Conservation (phyloP, 257 asterid genomes). For the Nicotiana sylvestris region DNA sequence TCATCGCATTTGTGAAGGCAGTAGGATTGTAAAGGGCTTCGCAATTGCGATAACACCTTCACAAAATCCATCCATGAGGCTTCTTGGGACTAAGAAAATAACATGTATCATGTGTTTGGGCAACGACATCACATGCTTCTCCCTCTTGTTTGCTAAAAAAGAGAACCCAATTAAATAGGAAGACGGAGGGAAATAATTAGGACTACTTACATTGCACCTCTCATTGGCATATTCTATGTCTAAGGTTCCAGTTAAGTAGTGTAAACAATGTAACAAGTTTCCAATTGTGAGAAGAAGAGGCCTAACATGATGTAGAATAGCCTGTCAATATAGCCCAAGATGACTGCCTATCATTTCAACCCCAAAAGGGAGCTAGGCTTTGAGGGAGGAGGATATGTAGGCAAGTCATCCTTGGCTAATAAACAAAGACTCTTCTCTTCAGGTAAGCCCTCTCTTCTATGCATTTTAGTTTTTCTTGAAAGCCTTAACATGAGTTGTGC, state of each 20-base stretch:
- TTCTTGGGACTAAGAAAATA: background rate
- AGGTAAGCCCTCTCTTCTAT: background rate
- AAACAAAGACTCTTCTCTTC: slow-evolving; percentile 10
- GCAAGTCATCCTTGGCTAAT: slow-evolving; percentile 16
- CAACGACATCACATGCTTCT: background rate
- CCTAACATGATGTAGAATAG: slow-evolving; percentile 4
- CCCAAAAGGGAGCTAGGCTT: background rate
- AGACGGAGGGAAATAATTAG: too few species aligned
- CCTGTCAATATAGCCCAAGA: slow-evolving; percentile 2
- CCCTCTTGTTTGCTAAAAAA: background rate
- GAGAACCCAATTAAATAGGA: too few species aligned
- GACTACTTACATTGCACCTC: background rate
- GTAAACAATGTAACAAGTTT: too few species aligned
- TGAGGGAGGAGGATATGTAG: background rate
- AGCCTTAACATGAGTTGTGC: background rate
- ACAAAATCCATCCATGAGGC: background rate
- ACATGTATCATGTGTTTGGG: background rate
- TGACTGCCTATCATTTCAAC: slow-evolving; percentile 7
- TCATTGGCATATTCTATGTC: background rate
- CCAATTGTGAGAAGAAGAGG: slow-evolving; percentile 6
- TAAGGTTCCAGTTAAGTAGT: background rate
- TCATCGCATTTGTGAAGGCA: too few species aligned
- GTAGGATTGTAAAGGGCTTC: too few species aligned
- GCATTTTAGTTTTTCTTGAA: background rate
- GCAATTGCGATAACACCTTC: too few species aligned